These are phyloP conservation scores for Aciculosporium take DNA, from an alignment of 2,329 filamentous ascomycete genomes.

Conservation along the genomic window DNA sequence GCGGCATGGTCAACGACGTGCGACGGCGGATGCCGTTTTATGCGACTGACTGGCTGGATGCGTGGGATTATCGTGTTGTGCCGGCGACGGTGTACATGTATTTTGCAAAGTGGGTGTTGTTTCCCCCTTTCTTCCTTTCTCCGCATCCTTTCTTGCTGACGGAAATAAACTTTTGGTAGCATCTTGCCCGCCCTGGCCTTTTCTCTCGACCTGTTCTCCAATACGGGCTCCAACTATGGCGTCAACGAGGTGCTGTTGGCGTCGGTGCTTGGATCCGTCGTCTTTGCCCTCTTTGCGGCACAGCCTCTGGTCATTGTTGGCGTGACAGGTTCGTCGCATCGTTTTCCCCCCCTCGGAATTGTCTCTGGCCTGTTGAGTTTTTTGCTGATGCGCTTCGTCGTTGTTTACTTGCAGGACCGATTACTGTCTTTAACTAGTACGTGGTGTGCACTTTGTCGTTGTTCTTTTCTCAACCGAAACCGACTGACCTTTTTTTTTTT, in stretches of 20 bases:
- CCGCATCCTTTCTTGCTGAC: not conserved
- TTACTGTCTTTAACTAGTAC: slow-evolving; percentile 83
- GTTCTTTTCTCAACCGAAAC: not conserved
- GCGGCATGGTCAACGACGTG: slow-evolving; percentile 68
- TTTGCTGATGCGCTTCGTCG: not conserved
- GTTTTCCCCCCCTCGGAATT: no score
- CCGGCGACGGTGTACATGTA: slow-evolving; percentile 89
- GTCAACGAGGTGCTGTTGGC: slow-evolving; percentile 85
- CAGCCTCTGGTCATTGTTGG: slow-evolving; percentile 86
- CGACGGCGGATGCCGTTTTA: slow-evolving; percentile 64
- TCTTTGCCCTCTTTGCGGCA: slow-evolving; percentile 66
- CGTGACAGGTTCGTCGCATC: slow-evolving; percentile 53
- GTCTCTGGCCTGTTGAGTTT: not conserved
- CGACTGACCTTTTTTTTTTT: not conserved
- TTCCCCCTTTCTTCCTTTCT: not conserved
- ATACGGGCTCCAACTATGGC: slow-evolving; percentile 70
- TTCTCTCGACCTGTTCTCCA: slow-evolving; percentile 85
- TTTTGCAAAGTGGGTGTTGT: slow-evolving; percentile 64
- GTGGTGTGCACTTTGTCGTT: slow-evolving; percentile 11
- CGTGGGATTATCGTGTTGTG: slow-evolving; percentile 80
- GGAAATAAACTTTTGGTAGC: slow-evolving; percentile 27
- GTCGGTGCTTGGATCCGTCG: slow-evolving; percentile 67
- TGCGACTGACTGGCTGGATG: slow-evolving; percentile 69
- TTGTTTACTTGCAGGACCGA: slow-evolving; percentile 47
- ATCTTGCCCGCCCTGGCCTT: slow-evolving; percentile 80